A percentile compares a stretch with the other conserved stretches of the same genome.
phyloP scores from a whole-genome alignment of 768 basidiomycete species.

The Austroboletus festivus region DNA sequence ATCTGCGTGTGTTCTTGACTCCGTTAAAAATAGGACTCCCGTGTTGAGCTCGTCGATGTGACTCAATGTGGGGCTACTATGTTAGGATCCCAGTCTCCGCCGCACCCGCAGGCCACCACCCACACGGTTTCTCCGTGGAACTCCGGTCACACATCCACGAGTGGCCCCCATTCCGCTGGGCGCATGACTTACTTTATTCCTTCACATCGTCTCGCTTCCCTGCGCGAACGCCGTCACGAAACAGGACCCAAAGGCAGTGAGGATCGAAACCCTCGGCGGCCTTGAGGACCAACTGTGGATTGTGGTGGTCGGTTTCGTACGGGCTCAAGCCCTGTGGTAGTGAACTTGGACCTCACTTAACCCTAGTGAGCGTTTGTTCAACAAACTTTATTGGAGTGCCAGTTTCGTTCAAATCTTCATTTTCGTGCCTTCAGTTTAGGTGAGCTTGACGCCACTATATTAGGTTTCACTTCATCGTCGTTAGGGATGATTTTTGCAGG shows the following conservation, averaged over 20 bases:
- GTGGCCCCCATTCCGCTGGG: slow-evolving; percentile 1
- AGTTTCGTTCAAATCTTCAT: slow-evolving; percentile 1
- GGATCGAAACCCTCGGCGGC: slow-evolving; percentile 16
- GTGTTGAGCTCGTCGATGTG: no score
- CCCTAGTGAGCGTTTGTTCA: no score
- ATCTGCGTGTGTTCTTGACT: background rate
- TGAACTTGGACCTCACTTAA: no score
- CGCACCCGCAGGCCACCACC: slow-evolving; percentile 1
- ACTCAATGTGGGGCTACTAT: no score
- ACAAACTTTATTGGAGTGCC: slow-evolving; percentile 3
- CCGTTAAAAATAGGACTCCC: background rate
- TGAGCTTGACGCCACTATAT: slow-evolving; percentile 2
- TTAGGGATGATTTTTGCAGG: background rate
- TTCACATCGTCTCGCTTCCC: slow-evolving; percentile 19
- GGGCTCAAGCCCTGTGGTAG: no score
- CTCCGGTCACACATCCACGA: slow-evolving; percentile 16
- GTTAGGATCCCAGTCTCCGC: background rate
- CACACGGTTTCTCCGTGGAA: slow-evolving; percentile 21
- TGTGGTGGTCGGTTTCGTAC: slow-evolving; percentile 13
- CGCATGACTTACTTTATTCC: slow-evolving; percentile 13
- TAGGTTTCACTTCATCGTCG: background rate
- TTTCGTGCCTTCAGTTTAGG: background rate
- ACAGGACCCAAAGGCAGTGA: slow-evolving; percentile 20
- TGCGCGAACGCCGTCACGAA: slow-evolving; percentile 17
- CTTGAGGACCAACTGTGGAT: background rate